Conservation (phyloP, 106 monocot species). For the Allium sativum region DNA sequence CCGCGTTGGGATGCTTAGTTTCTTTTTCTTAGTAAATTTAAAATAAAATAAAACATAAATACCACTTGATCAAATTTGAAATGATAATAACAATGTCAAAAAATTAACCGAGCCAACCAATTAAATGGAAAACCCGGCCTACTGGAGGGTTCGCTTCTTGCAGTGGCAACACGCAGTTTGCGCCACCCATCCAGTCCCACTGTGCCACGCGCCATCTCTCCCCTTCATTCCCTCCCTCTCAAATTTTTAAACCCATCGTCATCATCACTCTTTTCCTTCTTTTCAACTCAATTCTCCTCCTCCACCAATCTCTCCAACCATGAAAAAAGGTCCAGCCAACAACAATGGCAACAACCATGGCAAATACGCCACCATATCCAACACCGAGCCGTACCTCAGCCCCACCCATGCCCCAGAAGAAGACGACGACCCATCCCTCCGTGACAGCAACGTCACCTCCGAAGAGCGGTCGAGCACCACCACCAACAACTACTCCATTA, state of each 20-base stretch:
- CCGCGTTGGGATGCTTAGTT: too few species aligned
- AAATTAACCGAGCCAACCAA: too few species aligned
- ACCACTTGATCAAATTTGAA: too few species aligned
- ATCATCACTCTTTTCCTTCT: background rate
- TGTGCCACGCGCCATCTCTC: background rate
- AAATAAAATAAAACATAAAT: too few species aligned
- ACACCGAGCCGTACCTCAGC: background rate
- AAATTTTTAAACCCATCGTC: background rate
- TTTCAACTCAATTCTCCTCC: background rate
- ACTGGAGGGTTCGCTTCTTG: background rate
- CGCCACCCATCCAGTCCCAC: background rate
- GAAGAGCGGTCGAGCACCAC: slow-evolving; percentile 2
- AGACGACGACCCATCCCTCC: background rate
- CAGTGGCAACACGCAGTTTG: background rate
- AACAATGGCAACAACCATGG: background rate
- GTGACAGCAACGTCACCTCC: background rate
- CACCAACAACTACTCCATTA: slow-evolving; percentile 6
- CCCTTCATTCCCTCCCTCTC: background rate
- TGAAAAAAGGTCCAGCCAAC: background rate
- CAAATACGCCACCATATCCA: background rate
- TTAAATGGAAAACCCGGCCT: too few species aligned
- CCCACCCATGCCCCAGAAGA: background rate
- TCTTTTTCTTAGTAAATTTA: too few species aligned
- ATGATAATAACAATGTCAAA: too few species aligned
- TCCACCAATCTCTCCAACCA: background rate